A percentile compares a stretch with the other conserved stretches of the same genome.
phyloP scores from a whole-genome alignment of 768 basidiomycete species.

The Boletus bicolor region DNA sequence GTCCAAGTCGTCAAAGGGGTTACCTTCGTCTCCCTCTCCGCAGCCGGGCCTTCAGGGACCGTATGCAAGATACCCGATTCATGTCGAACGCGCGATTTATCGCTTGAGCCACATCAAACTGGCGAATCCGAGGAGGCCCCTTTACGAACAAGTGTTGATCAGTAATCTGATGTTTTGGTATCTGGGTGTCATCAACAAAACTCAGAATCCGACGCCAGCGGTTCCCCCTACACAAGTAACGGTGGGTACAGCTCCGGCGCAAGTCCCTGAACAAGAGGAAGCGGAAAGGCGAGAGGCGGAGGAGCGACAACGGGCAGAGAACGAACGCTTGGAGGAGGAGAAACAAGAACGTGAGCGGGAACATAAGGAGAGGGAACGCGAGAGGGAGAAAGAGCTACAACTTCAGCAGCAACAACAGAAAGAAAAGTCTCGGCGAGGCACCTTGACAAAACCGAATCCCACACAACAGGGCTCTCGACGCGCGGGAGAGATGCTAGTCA shows the following conservation, averaged over 20 bases:
- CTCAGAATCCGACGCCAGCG: slow-evolving; percentile 49
- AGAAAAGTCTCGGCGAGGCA: slow-evolving; percentile 41
- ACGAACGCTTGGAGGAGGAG: slow-evolving; percentile 46
- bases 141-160: slow-evolving; percentile 95
- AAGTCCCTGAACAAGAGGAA: slow-evolving; percentile 34
- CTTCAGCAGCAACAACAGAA: slow-evolving; percentile 39
- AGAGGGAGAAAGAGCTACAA: slow-evolving; percentile 31
- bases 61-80: slow-evolving; percentile 90
- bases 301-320: slow-evolving; percentile 42
- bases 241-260: slow-evolving; percentile 18
- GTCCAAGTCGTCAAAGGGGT: slow-evolving; percentile 73
- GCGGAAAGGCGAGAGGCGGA: slow-evolving; percentile 40
- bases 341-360: slow-evolving; percentile 56
- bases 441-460: slow-evolving; percentile 64
- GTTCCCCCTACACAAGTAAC: slow-evolving; percentile 33
- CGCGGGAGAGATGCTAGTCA: slow-evolving; percentile 82
- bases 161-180: slow-evolving; percentile 99
- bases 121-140: slow-evolving; percentile 91
- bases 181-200: slow-evolving; percentile 94
- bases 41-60: slow-evolving; percentile 35
- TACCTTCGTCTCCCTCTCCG: slow-evolving; percentile 61
- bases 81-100: slow-evolving; percentile 98
- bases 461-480: slow-evolving; percentile 50
- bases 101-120: slow-evolving; percentile 97
- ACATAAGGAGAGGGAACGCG: slow-evolving; percentile 34